Evolutionary conservation across 1,284 basidiomycete genomes (phyloP), one percentile per base, ranked within the genome.

Genomic region (Rhizoctonia solani): DNA sequence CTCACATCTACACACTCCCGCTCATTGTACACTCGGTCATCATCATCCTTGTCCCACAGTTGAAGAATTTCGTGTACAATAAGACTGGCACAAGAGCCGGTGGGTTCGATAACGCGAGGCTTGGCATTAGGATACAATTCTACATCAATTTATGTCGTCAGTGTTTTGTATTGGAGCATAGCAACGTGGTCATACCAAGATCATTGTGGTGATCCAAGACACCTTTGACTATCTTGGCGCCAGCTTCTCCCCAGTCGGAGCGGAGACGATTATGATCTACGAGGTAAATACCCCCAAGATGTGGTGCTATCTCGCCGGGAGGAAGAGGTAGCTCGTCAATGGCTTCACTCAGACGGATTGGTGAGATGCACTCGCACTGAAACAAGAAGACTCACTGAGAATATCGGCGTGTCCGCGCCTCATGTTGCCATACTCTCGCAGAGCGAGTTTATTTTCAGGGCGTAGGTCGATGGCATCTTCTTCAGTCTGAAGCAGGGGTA

Each of bases 61-160:
- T 32, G 37, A 25, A 61, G 58, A 25, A 61, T 50, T 37, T 61
- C 58, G 23, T 61, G 58, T 1, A 52, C 58, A 39, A 61, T 47
- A 32, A 61, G 58, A 47, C 58, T 61, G 6, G 58, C 58, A 41
- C 58, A 61, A 3, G 58, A 61, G 44, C 58, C 58, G 46, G 58
- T 44, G 23, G 58, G 46, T 29, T 61, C 58, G 27, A 61, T 61
- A 14, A 61, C 58, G 46, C 58, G 58, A 37, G 58, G 58, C 58
- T 61, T 52, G 58, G 58, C 58, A 61, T 52, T 34, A n/a, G 58
- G 58, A 25, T 61, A 61, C n/a, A 61, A 32, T 19, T 47, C 58
- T 61, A 9, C 30, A 49, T 41, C 47, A 39, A 16, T 39, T 39
- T 32, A 61, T 32, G n/a, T 37, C 13, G 25, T 61, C 13, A 50